These are phyloP conservation scores for Fusarium lyarnte DNA, from an alignment of 2,329 filamentous ascomycete species.

Conservation along the genomic window DNA sequence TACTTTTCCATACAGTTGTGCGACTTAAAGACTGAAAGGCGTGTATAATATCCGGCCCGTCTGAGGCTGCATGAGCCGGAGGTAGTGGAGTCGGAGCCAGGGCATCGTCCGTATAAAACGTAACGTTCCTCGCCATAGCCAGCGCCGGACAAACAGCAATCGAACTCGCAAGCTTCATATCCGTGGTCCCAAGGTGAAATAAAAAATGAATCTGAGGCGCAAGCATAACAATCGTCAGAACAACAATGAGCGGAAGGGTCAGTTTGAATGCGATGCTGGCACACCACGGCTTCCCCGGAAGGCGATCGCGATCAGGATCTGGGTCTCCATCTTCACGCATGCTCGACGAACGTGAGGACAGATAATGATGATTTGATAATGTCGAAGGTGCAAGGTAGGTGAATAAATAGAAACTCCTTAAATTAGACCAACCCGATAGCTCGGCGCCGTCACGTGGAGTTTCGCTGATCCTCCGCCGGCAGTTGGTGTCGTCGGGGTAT, in stretches of 20 bases:
- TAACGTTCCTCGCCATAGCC: slow-evolving; percentile 47
- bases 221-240: slow-evolving; percentile 32
- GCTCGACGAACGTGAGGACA: not conserved
- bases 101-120: slow-evolving; percentile 43
- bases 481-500: not conserved
- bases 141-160: slow-evolving; percentile 31
- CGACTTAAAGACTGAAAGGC: slow-evolving; percentile 50
- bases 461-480: slow-evolving; percentile 13
- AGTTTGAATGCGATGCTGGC: slow-evolving; percentile 26
- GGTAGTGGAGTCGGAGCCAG: slow-evolving; percentile 50
- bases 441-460: slow-evolving; percentile 29
- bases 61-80: slow-evolving; percentile 46
- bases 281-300: slow-evolving; percentile 10
- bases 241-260: slow-evolving; percentile 19
- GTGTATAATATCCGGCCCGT: slow-evolving; percentile 50
- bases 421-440: slow-evolving; percentile 15
- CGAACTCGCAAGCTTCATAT: slow-evolving; percentile 32
- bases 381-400: not conserved
- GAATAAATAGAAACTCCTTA: not conserved
- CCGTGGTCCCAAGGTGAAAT: not conserved
- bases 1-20: slow-evolving; percentile 54
- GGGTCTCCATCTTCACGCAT: slow-evolving; percentile 21
- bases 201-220: slow-evolving; percentile 19
- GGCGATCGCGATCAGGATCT: not conserved
- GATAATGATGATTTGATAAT: not conserved